phyloP scores from a whole-genome alignment of 139 green algal genomes.

The Coccomyxa sp. region DNA sequence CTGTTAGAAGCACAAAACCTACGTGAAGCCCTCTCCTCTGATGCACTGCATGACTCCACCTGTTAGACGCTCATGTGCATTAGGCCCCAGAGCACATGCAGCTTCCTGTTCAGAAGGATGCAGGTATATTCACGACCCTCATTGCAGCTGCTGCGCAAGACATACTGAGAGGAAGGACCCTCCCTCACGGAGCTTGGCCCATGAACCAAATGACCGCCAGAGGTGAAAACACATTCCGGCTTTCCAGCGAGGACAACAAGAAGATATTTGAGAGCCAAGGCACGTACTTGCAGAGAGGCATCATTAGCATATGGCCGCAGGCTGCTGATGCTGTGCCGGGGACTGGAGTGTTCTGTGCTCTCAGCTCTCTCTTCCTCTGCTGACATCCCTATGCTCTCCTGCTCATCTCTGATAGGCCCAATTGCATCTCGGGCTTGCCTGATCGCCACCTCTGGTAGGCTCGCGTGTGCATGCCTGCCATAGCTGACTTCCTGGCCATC shows the following conservation, averaged over 20 bases:
- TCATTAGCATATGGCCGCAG: background rate
- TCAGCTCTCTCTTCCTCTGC: background rate
- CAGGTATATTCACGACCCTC: background rate
- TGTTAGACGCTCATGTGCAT: background rate
- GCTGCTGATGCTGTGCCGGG: background rate
- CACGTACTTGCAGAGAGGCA: background rate
- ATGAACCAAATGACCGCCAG: background rate
- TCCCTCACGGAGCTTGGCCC: background rate
- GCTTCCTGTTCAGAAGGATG: background rate
- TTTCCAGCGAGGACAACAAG: background rate
- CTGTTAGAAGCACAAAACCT: slow-evolving; percentile 5
- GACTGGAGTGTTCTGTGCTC: background rate
- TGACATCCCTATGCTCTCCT: background rate
- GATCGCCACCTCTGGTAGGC: too few species aligned
- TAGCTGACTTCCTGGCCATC: too few species aligned
- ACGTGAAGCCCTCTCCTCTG: too few species aligned
- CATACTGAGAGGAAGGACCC: background rate
- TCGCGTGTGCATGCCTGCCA: too few species aligned
- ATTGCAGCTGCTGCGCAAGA: background rate
- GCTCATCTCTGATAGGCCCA: too few species aligned
- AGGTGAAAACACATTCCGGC: background rate
- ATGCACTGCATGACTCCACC: background rate
- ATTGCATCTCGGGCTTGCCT: too few species aligned
- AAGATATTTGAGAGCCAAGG: background rate
- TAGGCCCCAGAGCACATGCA: background rate